phyloP scores from a whole-genome alignment of 768 basidiomycete genomes.

The Clitopilus hobsonii region DNA sequence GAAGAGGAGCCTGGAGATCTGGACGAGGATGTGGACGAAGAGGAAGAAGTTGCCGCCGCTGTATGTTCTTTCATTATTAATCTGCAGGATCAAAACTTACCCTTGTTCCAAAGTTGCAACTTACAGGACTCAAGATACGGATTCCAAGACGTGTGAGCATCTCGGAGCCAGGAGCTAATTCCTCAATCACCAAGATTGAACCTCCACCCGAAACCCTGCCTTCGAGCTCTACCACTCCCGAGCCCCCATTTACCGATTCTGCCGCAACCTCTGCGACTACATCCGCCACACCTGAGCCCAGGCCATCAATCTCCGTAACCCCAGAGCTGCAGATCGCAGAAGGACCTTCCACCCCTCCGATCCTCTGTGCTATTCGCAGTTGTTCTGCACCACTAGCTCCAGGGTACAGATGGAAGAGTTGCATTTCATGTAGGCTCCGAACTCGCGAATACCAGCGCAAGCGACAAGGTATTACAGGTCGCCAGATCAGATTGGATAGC shows the following conservation, averaged over 20 bases:
- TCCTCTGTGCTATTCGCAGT: conserved; percentile 24
- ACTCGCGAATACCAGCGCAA: conserved; percentile 29
- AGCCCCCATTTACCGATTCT: background rate
- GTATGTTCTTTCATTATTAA: background rate
- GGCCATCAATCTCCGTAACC: no score
- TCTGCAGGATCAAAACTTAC: background rate
- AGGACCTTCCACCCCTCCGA: background rate
- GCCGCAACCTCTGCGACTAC: no score
- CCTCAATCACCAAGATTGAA: no score
- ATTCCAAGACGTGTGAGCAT: no score
- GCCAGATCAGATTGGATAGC: conserved; percentile 15
- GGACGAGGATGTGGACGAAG: no score
- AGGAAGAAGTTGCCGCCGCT: no score
- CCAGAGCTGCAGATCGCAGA: no score
- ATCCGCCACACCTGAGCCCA: background rate
- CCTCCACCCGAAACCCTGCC: no score
- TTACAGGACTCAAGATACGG: conserved; percentile 26
- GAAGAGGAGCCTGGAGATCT: conserved; percentile 11
- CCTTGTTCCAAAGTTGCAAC: background rate
- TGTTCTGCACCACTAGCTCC: conserved; percentile 28
- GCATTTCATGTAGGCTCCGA: conserved; percentile 34
- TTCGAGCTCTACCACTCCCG: background rate
- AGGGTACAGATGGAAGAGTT: conserved; percentile 36
- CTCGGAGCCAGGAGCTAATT: no score
- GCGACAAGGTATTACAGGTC: conserved; percentile 21